Evolutionary conservation across 257 asterid species (phyloP), one percentile per base, ranked within the genome.

Genomic region (Penstemon davidsonii): DNA sequence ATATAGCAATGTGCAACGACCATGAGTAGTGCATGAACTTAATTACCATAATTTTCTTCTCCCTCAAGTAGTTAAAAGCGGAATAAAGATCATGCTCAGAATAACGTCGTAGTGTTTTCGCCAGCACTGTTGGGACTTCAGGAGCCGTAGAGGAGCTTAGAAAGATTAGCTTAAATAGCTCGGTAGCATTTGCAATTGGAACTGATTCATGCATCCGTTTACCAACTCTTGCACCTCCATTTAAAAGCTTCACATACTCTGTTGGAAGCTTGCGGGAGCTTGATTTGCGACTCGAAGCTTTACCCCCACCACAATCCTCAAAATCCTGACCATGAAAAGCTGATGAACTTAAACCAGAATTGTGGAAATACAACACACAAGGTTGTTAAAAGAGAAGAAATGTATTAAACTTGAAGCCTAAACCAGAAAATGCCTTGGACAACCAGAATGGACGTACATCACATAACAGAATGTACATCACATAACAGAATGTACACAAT

Each of bases 51-150:
- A 90, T 82, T 72, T 84, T 93, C 81, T 83, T 90, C 73, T 90
- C 99, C 75, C 96, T 85, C 72, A 93, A 84, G 77, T 82, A 93
- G 84, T 85, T 88, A 78, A 93, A 93, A 75, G 99, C 96, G 66
- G 97, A 85, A 85, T 80, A 90, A 54, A 93, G 99, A 81, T 93
- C 99, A 69, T 88, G 97, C 86, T 93, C 96, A 55, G 99, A 90
- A 77, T 93, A 93, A 69, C 81, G 96, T 51, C 99, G 84, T 60
- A 93, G 79, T 55, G 99, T 90, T 86, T 88, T 87, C 39, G 99
- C 96, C 70, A 93, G 88, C 72, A 84, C 76, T 49, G 73, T 72
- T 4, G 96, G 89, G 71, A 82, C 88, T 79, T 80, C 86, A 53
- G 95, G 89, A 79, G 92, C 82, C 65, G 72, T 85, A 7, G 95